phyloP scores from a whole-genome alignment of 1,284 basidiomycete species.

The Tremellales sp. region DNA sequence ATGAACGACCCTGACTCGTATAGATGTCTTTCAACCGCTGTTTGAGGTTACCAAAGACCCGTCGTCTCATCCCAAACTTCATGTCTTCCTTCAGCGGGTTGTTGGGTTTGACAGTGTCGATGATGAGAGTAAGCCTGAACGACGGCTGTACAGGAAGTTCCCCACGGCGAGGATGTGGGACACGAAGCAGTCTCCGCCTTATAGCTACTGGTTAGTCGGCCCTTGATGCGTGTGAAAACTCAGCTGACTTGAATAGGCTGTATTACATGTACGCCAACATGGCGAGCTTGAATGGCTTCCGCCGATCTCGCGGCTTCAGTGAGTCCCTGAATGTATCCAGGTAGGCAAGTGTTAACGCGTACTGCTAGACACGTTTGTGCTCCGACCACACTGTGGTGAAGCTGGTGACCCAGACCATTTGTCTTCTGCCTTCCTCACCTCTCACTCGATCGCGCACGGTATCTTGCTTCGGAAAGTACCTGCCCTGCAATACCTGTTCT shows the following conservation, averaged over 20 bases:
- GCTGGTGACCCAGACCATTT: constrained; percentile 98
- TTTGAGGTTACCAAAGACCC: constrained; percentile 97
- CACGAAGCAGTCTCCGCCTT: constrained; percentile 83
- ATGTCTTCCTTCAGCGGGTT: constrained; percentile 92
- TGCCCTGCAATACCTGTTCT: constrained; percentile 82
- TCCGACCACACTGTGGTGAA: constrained; percentile 96
- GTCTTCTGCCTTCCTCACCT: constrained; percentile 89
- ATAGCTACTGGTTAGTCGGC: constrained; percentile 75
- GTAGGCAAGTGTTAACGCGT: too few species aligned
- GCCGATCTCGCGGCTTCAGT: constrained; percentile 85
- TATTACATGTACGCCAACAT: constrained; percentile 99
- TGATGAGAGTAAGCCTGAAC: constrained; percentile 92
- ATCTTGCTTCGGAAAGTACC: constrained; percentile 97
- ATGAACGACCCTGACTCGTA: constrained; percentile 3
- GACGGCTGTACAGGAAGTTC: constrained; percentile 90
- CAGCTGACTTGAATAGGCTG: constrained; percentile 57
- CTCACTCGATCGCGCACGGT: constrained; percentile 97
- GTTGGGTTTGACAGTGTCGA: constrained; percentile 97
- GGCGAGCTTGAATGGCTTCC: constrained; percentile 90
- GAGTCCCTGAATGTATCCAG: constrained; percentile 37
- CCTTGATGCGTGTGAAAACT: neutral
- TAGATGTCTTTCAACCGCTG: constrained; percentile 88
- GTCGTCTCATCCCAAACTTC: constrained; percentile 82
- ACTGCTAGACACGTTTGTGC: constrained; percentile 80
- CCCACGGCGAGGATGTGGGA: constrained; percentile 91